These are phyloP conservation scores for Syzygium aromaticum DNA, from an alignment of 345 rosid species.

Conservation along the genomic window DNA sequence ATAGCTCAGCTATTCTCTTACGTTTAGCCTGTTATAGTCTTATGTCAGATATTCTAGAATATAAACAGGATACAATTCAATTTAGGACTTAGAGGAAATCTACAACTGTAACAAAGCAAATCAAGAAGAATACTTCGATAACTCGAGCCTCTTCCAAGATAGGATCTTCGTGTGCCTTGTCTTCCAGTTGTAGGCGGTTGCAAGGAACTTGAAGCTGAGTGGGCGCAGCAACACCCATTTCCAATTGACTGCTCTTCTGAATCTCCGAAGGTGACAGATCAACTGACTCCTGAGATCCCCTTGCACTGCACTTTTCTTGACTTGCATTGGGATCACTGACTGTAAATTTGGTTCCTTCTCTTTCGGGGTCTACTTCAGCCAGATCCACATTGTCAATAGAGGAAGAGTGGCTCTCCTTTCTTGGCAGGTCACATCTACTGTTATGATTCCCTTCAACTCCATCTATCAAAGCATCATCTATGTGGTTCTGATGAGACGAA, in stretches of 20 bases:
- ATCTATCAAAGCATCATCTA: constrained; percentile 15
- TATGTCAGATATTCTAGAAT: constrained; percentile 9
- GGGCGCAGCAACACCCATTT: constrained; percentile 18
- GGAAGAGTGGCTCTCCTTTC: constrained; percentile 28
- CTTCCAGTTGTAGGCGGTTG: constrained; percentile 25
- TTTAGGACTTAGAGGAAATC: background rate
- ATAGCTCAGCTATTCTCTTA: constrained; percentile 81
- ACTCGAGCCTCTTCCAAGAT: constrained; percentile 83
- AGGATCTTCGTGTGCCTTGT: constrained; percentile 69
- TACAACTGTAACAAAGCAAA: background rate
- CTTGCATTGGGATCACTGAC: constrained; percentile 19
- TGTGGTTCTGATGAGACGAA: constrained; percentile 13
- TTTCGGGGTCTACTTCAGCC: constrained; percentile 25
- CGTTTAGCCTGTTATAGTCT: constrained; percentile 63
- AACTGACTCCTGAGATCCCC: constrained; percentile 19
- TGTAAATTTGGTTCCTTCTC: constrained; percentile 11
- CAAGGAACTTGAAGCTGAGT: constrained; percentile 35
- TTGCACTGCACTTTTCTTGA: constrained; percentile 17
- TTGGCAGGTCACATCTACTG: constrained; percentile 27
- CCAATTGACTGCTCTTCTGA: constrained; percentile 11
- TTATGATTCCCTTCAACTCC: constrained; percentile 37
- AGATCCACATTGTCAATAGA: constrained; percentile 24
- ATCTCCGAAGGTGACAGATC: constrained; percentile 20
- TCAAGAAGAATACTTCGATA: constrained; percentile 51
- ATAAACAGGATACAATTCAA: background rate